Base-by-base conservation (phyloP, 768 basidiomycete species). In the Cystofilobasidium macerans region DNA sequence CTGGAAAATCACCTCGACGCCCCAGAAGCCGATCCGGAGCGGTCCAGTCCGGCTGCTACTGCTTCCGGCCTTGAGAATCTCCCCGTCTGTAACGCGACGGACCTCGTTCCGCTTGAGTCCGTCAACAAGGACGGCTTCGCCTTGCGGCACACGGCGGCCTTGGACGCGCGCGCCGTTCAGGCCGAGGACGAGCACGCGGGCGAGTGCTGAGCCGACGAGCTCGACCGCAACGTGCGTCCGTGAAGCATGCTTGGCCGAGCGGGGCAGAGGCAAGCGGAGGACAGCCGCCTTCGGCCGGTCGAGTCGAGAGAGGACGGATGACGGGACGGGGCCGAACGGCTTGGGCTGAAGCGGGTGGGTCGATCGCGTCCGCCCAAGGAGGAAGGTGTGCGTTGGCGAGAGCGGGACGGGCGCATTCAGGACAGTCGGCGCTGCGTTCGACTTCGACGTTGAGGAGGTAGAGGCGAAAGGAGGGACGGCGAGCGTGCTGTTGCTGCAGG, bases 161-260 rank as follows among this genome's bases (percentile, higher is more conserved):
- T 60, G 61, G 59, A 66, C 60, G 18, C 57, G 58, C 20, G 57
- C 57, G 18, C 65, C 65, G 53, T 66, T 66, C 60, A 56, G 65
- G 32, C 65, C 60, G 20, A 66, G 51, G 5, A 66, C 60, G 47
- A 59, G 43, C 13, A 66, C 53, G n/a, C 65, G 58, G 13, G 59
- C 45, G 12, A 60, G 26, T 20, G 7, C 38, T 12, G 13, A 13
- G 13, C 24, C 14, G 20, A 57, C 51, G 6, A 58, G 65, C 28
- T 66, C 32, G 22, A 61, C 45, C 48, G 54, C 45, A 40, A 43
- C 59, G 65, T 66, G 65, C 20, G 61, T 26, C 22, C 58, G 36
- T 4, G 65, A 61, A 6, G 60, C 65, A 30, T 60, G 58, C 14
- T 38, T 36, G 36, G 58, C 58, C 24, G 48, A 38, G 16, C 58